Evolutionary conservation across 2,329 filamentous ascomycete species (phyloP).

Genomic region (Fonsecaea multimorphosa): DNA sequence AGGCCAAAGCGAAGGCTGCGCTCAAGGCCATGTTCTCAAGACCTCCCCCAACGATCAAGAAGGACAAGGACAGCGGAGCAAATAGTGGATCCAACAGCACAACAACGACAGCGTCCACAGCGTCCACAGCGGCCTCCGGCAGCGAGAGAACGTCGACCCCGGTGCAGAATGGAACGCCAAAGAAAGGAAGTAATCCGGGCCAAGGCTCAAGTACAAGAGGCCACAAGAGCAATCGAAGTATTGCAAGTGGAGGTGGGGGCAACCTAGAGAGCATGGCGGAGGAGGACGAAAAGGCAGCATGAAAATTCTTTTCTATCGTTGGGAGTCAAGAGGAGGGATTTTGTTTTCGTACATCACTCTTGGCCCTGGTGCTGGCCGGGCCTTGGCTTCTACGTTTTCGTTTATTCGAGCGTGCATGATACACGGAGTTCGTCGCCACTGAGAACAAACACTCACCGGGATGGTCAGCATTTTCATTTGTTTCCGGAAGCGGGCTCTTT

Average conservation of each 20-base stretch:
- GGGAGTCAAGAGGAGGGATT: conserved; percentile 6
- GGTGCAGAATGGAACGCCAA: conserved; percentile 26
- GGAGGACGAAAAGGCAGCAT: conserved; percentile 33
- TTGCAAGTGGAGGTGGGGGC: conserved; percentile 22
- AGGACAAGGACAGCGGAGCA: conserved; percentile 31
- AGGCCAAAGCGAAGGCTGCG: conserved; percentile 39
- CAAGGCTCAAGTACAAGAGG: conserved; percentile 13
- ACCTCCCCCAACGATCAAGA: conserved; percentile 34
- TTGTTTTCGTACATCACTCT: not conserved
- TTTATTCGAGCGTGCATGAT: conserved; percentile 19
- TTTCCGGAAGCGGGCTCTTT: conserved; percentile 1
- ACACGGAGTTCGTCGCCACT: conserved; percentile 17
- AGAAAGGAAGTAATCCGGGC: conserved; percentile 21
- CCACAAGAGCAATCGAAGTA: conserved; percentile 30
- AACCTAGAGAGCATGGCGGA: conserved; percentile 35
- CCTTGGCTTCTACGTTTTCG: not conserved
- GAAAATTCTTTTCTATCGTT: not conserved
- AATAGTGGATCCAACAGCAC: conserved; percentile 17
- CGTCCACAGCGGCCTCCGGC: conserved; percentile 4
- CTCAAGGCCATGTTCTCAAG: conserved; percentile 39
- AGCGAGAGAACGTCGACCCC: conserved; percentile 22
- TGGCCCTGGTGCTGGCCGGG: not conserved
- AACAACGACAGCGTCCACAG: not conserved
- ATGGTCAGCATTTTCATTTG: not conserved
- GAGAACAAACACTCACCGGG: conserved; percentile 8